Conservation (phyloP, 176 grass and related monocot species). For the Oryza coarctata region DNA sequence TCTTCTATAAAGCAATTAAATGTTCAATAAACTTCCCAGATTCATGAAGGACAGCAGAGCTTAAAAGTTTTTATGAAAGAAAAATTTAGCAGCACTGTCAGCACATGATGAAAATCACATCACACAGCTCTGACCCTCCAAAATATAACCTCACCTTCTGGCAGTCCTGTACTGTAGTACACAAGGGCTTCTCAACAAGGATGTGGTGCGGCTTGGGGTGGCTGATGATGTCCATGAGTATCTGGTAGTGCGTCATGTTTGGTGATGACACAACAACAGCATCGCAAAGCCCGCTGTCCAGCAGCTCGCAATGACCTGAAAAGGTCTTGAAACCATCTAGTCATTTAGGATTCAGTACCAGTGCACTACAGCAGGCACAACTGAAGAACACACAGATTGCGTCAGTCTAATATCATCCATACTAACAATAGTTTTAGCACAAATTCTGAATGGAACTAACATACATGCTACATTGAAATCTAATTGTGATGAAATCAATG, state of each 20-base stretch:
- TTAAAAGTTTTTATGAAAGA: neutral
- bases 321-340: constrained; percentile 57
- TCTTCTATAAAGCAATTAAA: neutral
- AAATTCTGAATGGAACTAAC: neutral
- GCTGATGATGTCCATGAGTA: constrained; percentile 77
- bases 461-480: neutral
- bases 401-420: neutral
- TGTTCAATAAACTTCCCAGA: neutral
- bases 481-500: neutral
- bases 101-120: neutral
- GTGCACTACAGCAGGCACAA: neutral
- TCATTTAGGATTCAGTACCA: constrained; percentile 15
- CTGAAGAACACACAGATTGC: neutral
- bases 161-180: constrained; percentile 79
- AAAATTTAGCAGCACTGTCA: neutral
- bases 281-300: constrained; percentile 81
- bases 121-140: neutral
- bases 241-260: constrained; percentile 92
- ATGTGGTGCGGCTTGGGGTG: constrained; percentile 64
- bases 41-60: neutral
- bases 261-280: constrained; percentile 75
- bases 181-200: constrained; percentile 92
- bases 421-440: neutral
- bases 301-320: constrained; percentile 68
- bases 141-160: constrained; percentile 50